phyloP scores from a whole-genome alignment of 129 eudicot genomes.

The Flaveria brownii region DNA sequence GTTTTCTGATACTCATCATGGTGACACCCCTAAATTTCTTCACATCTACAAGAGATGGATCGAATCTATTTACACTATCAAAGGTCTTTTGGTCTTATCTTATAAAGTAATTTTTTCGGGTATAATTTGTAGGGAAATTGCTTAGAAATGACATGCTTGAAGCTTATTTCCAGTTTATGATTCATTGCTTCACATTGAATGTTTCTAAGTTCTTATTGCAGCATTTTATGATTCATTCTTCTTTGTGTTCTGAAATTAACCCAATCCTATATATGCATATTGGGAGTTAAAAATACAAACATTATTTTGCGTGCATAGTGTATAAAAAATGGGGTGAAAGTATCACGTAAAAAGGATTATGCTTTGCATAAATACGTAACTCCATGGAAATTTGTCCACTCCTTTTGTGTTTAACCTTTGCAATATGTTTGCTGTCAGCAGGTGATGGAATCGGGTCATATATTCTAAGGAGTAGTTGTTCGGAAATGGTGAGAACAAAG shows the following conservation, averaged over 20 bases:
- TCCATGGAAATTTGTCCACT: no score
- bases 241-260: no score
- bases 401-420: background rate
- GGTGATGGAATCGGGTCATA: slow-evolving; percentile 41
- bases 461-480: slow-evolving; percentile 25
- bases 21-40: slow-evolving; percentile 69
- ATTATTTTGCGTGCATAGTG: no score
- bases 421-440: slow-evolving; percentile 19
- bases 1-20: slow-evolving; percentile 83
- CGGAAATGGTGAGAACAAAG: slow-evolving; percentile 28
- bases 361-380: no score
- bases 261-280: no score
- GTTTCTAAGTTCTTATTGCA: background rate
- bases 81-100: slow-evolving; percentile 39
- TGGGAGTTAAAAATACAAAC: no score
- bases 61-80: slow-evolving; percentile 67
- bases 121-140: background rate
- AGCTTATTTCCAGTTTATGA: background rate
- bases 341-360: no score
- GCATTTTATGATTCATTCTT: background rate
- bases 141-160: background rate
- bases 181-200: background rate
- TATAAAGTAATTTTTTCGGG: background rate
- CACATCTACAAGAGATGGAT: slow-evolving; percentile 90
- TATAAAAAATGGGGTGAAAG: no score